A percentile compares a stretch with the other conserved stretches of the same genome.
phyloP scores from a whole-genome alignment of 768 basidiomycete genomes.

The Russula ochroleuca region DNA sequence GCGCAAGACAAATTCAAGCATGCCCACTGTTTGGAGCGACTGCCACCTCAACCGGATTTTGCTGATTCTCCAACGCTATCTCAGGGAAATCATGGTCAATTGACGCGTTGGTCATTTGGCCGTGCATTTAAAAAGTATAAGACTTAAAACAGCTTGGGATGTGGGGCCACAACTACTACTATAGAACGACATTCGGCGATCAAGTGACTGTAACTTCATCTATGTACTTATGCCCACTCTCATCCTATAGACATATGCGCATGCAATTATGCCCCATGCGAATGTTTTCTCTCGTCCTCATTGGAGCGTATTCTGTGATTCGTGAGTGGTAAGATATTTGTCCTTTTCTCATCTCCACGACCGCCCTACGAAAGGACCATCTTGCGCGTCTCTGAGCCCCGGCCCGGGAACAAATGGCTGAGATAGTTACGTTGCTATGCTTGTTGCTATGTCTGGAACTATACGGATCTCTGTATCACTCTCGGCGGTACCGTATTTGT shows the following conservation, averaged over 20 bases:
- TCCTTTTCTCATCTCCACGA: too few relatives aligned
- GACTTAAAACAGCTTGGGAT: not conserved
- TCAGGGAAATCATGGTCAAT: not conserved
- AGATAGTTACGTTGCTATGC: too few relatives aligned
- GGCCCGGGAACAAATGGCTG: too few relatives aligned
- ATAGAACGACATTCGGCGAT: not conserved
- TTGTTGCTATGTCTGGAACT: too few relatives aligned
- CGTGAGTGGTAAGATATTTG: too few relatives aligned
- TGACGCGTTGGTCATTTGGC: slow-evolving; percentile 12
- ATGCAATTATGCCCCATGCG: not conserved
- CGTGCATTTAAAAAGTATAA: slow-evolving; percentile 16
- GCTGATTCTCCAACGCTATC: not conserved
- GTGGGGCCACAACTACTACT: not conserved
- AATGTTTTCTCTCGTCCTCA: too few relatives aligned
- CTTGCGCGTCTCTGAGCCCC: too few relatives aligned
- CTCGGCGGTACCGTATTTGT: too few relatives aligned
- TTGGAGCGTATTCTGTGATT: too few relatives aligned
- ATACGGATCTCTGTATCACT: too few relatives aligned
- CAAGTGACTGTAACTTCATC: not conserved
- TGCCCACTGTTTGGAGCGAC: slow-evolving; percentile 22
- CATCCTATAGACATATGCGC: not conserved
- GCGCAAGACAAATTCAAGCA: slow-evolving; percentile 22
- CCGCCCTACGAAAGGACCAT: too few relatives aligned
- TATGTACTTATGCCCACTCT: not conserved
- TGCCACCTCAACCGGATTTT: not conserved